Conservation (phyloP, 2,329 filamentous ascomycete species). For the Rhytidhysteron rufulum region DNA sequence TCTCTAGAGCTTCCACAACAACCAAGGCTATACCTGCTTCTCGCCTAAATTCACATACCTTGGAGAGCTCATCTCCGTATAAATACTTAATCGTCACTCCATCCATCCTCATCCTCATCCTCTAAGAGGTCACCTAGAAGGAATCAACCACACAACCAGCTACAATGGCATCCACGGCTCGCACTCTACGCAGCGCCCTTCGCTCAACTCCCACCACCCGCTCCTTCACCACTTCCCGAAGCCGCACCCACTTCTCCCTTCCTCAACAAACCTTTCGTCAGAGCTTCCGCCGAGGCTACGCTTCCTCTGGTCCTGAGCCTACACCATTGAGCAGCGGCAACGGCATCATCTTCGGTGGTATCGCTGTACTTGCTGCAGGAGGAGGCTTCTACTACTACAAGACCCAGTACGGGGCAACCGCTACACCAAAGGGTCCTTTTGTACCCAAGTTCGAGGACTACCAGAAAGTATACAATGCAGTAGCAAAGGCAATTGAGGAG, state of each 20-base stretch:
- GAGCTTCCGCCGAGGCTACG: slow-evolving; percentile 71
- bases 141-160: not conserved
- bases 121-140: not conserved
- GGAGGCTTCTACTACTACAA: slow-evolving; percentile 65
- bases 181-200: slow-evolving; percentile 18
- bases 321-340: slow-evolving; percentile 25
- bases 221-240: slow-evolving; percentile 49
- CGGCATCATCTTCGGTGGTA: slow-evolving; percentile 57
- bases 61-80: not conserved
- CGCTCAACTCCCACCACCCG: slow-evolving; percentile 9
- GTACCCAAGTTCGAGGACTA: slow-evolving; percentile 80
- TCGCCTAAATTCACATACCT: not conserved
- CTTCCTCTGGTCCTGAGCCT: slow-evolving; percentile 34
- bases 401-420: slow-evolving; percentile 37
- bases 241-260: slow-evolving; percentile 51
- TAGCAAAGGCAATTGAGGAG: slow-evolving; percentile 76
- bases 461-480: slow-evolving; percentile 89
- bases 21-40: not conserved
- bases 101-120: not conserved
- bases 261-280: slow-evolving; percentile 67
- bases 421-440: slow-evolving; percentile 50
- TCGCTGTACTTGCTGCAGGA: slow-evolving; percentile 57
- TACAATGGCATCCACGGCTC: slow-evolving; percentile 5
- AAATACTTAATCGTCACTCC: not conserved
- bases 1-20: not conserved